These are phyloP conservation scores for Xenoacremonium recifei DNA, from an alignment of 2,329 filamentous ascomycete species.

Conservation along the genomic window DNA sequence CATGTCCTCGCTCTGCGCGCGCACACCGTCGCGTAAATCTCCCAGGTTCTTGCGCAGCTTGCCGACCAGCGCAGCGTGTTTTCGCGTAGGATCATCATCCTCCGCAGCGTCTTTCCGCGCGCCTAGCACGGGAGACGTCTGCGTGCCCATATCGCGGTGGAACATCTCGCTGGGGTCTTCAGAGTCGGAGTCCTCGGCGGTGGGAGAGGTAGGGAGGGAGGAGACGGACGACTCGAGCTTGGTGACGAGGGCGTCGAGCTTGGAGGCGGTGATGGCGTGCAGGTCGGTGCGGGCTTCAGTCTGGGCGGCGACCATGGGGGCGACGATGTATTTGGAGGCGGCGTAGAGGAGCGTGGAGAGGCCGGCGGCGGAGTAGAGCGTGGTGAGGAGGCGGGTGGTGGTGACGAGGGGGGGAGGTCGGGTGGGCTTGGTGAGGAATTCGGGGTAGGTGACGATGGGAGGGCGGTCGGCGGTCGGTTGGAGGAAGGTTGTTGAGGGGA, in stretches of 20 bases:
- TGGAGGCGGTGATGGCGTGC: constrained; percentile 45
- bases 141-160: constrained; percentile 76
- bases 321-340: constrained; percentile 65
- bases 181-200: constrained; percentile 36
- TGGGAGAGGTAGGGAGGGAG: constrained; percentile 47
- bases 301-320: constrained; percentile 57
- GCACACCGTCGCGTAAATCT: constrained; percentile 42
- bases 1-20: constrained; percentile 45
- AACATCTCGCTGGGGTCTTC: constrained; percentile 75
- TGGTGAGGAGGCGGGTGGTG: constrained; percentile 55
- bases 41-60: constrained; percentile 42
- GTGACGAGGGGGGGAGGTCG: constrained; percentile 63
- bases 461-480: constrained; percentile 44
- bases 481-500: constrained; percentile 23
- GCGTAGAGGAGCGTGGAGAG: constrained; percentile 68
- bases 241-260: constrained; percentile 45
- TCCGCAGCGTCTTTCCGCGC: constrained; percentile 7
- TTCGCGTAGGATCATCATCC: constrained; percentile 29
- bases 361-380: constrained; percentile 56
- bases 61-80: constrained; percentile 42
- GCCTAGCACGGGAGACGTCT: constrained; percentile 56
- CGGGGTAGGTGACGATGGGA: constrained; percentile 68
- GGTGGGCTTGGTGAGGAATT: constrained; percentile 60
- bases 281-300: constrained; percentile 52
- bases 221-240: constrained; percentile 60